phyloP scores from a whole-genome alignment of 495 filamentous ascomycete genomes.

The Tuber microsphaerosporum region DNA sequence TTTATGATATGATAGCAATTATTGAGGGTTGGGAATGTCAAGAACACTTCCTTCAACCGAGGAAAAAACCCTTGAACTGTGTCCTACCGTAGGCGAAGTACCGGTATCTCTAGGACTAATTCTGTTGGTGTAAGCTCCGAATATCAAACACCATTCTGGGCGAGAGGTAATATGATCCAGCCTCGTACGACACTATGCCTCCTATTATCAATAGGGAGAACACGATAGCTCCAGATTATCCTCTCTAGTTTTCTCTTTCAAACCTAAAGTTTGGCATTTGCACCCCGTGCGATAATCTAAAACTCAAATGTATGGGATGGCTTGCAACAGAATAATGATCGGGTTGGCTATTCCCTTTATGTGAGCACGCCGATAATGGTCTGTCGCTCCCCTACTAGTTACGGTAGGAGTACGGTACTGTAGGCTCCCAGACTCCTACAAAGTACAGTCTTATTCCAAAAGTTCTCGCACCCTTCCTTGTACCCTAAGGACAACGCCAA shows the following conservation, averaged over 20 bases:
- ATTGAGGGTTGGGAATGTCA: not conserved
- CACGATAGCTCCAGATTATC: no score
- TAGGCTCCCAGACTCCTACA: not conserved
- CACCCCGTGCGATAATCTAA: not conserved
- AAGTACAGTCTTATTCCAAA: no score
- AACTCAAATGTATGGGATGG: not conserved
- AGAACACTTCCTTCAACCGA: not conserved
- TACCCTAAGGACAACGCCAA: no score
- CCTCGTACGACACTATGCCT: no score
- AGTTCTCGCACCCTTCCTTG: no score
- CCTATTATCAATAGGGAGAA: no score
- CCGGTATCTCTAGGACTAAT: not conserved
- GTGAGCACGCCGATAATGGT: not conserved
- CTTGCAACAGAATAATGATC: not conserved
- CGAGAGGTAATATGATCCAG: not conserved
- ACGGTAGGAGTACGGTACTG: no score
- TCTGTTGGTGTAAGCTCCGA: not conserved
- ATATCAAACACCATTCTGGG: not conserved
- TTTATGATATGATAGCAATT: not conserved
- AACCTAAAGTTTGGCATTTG: not conserved
- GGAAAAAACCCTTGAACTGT: not conserved
- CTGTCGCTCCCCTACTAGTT: not conserved
- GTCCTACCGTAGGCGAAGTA: not conserved
- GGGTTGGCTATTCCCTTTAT: not conserved
- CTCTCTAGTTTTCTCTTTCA: not conserved